Evolutionary conservation across 1,284 basidiomycete species (phyloP).

Genomic region (Microbotryomycetes sp.): DNA sequence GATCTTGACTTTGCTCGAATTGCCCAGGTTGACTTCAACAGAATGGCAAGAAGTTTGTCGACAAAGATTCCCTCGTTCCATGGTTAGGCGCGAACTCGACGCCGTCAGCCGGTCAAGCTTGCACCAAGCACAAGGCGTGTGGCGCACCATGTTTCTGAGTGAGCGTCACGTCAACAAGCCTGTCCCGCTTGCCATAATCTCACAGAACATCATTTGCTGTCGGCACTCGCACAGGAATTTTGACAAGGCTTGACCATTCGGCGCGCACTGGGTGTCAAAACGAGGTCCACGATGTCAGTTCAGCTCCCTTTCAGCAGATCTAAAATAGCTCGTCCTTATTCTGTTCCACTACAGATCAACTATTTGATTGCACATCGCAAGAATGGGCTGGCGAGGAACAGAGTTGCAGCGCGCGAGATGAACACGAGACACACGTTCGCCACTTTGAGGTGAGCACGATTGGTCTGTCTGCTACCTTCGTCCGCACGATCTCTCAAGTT

Average conservation of each 20-base stretch:
- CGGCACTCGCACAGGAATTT: too few relatives aligned
- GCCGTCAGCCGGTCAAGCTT: not conserved
- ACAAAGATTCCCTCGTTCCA: not conserved
- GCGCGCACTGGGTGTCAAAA: not conserved
- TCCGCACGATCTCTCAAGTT: too few relatives aligned
- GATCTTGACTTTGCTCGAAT: not conserved
- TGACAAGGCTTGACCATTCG: not conserved
- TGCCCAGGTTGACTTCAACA: not conserved
- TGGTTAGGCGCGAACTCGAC: not conserved
- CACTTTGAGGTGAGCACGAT: constrained; percentile 3
- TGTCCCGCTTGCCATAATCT: too few relatives aligned
- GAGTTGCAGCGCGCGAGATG: constrained; percentile 3
- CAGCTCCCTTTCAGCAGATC: not conserved
- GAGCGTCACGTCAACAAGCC: not conserved
- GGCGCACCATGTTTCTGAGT: constrained; percentile 1
- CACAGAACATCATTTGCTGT: too few relatives aligned
- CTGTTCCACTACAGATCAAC: not conserved
- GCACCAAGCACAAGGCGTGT: not conserved
- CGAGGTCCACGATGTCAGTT: not conserved
- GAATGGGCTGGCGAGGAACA: not conserved
- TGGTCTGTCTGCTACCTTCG: not conserved
- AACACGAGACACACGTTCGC: constrained; percentile 1
- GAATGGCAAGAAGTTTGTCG: not conserved
- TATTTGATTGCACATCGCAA: constrained; percentile 1
- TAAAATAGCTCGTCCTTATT: not conserved